These are phyloP conservation scores for Trichophyton rubrum DNA, from an alignment of 2,329 filamentous ascomycete species.

Conservation along the genomic window DNA sequence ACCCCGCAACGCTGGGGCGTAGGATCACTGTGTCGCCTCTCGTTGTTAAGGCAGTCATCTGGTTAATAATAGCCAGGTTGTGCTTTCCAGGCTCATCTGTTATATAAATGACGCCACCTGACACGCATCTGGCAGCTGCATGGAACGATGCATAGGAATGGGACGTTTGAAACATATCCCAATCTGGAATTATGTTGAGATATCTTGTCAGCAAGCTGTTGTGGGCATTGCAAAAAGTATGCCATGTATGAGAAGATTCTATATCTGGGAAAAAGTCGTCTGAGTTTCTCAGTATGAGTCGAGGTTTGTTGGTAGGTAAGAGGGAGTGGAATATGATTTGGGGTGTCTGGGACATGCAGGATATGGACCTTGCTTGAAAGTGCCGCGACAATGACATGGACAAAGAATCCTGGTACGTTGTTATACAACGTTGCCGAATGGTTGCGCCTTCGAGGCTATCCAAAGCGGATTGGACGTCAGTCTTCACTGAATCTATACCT, in stretches of 20 bases:
- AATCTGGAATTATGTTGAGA: constrained; percentile 76
- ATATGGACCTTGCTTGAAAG: constrained; percentile 67
- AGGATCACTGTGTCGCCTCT: constrained; percentile 67
- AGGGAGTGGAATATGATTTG: constrained; percentile 78
- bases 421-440: constrained; percentile 58
- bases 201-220: constrained; percentile 72
- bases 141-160: constrained; percentile 69
- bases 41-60: constrained; percentile 67
- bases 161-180: constrained; percentile 61
- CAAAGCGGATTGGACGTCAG: constrained; percentile 81
- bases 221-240: constrained; percentile 88
- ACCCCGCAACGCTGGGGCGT: constrained; percentile 61
- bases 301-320: constrained; percentile 60
- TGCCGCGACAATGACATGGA: constrained; percentile 61
- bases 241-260: constrained; percentile 75
- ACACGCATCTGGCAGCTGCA: constrained; percentile 77
- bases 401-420: constrained; percentile 77
- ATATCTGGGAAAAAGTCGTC: constrained; percentile 82
- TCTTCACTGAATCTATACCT: constrained; percentile 80
- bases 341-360: constrained; percentile 88
- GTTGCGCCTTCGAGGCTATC: constrained; percentile 60
- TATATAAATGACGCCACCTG: constrained; percentile 86
- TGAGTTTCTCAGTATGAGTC: constrained; percentile 69
- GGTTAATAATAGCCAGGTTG: constrained; percentile 57
- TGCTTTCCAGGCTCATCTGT: constrained; percentile 81